Conservation (phyloP, 1,284 basidiomycete genomes). For the Malassezia brasiliensis region DNA sequence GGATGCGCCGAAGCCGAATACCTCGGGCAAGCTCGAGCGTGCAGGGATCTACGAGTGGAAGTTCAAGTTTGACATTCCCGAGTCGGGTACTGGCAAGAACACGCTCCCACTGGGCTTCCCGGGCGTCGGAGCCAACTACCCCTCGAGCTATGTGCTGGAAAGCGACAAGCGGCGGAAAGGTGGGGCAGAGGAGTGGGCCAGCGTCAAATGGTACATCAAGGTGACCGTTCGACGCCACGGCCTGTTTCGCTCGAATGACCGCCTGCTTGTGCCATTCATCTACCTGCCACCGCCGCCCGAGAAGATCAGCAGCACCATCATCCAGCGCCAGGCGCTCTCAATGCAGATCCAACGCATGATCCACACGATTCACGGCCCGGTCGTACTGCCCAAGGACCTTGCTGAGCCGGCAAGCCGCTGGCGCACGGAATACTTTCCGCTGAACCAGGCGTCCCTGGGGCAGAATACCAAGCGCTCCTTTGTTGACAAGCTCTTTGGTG, state of each 20-base stretch:
- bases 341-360: conserved; percentile 21
- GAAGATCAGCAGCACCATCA: conserved; percentile 14
- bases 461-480: conserved; percentile 7
- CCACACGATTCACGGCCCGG: background rate
- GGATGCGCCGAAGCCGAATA: background rate
- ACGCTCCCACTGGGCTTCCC: conserved; percentile 12
- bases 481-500: conserved; percentile 11
- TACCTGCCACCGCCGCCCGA: conserved; percentile 35
- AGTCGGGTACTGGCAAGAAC: conserved; percentile 10
- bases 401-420: conserved; percentile 14
- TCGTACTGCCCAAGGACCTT: conserved; percentile 3
- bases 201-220: conserved; percentile 40
- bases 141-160: conserved; percentile 18
- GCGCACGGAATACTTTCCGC: conserved; percentile 4
- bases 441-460: conserved; percentile 4
- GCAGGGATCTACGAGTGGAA: conserved; percentile 20
- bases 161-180: conserved; percentile 11
- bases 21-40: conserved; percentile 6
- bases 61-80: conserved; percentile 26
- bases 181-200: conserved; percentile 25
- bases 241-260: conserved; percentile 29
- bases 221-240: conserved; percentile 35
- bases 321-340: conserved; percentile 19
- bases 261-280: conserved; percentile 37
- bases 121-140: conserved; percentile 15